phyloP scores from a whole-genome alignment of 108 stramenopile genomes.

The Nitzschia palea region DNA sequence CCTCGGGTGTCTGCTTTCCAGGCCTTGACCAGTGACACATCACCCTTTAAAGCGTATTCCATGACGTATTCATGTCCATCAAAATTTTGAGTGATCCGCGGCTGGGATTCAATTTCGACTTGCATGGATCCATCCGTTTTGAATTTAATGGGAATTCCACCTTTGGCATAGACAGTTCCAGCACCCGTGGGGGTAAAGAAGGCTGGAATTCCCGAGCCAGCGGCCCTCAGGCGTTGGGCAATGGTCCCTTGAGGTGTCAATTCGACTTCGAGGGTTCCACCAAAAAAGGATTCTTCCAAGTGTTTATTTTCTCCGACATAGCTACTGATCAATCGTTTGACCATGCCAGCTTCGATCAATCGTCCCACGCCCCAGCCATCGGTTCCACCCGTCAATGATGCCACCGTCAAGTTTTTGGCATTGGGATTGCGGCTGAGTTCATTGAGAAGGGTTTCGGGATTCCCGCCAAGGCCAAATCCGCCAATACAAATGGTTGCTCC shows the following conservation, averaged over 20 bases:
- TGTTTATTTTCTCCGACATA: constrained; percentile 93
- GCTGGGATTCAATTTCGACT: constrained; percentile 52
- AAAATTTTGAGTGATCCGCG: constrained; percentile 71
- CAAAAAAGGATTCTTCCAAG: constrained; percentile 86
- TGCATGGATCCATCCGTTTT: constrained; percentile 61
- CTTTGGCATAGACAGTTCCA: constrained; percentile 87
- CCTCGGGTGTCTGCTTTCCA: constrained; percentile 89
- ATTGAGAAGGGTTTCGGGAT: constrained; percentile 74
- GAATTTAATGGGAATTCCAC: constrained; percentile 91
- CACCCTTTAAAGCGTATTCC: constrained; percentile 84
- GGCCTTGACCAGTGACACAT: constrained; percentile 85
- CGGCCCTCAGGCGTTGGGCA: constrained; percentile 81
- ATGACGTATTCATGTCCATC: constrained; percentile 85
- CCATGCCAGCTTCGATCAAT: constrained; percentile 76
- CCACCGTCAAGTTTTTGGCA: constrained; percentile 67
- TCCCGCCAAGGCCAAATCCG: constrained; percentile 78
- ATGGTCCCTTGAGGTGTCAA: constrained; percentile 90
- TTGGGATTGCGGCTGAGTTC: constrained; percentile 27
- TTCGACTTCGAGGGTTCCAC: constrained; percentile 84
- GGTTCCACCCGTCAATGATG: constrained; percentile 82
- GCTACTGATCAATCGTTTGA: constrained; percentile 82
- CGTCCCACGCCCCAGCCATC: constrained; percentile 81
- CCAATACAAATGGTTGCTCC: constrained; percentile 40
- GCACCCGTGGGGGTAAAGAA: constrained; percentile 93
- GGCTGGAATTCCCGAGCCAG: constrained; percentile 87